Percentiles rank a stretch among this genome's conserved stretches.
Evolutionary conservation across 1,139 yeast species (phyloP).

Genomic region (Blastobotrys aristatus): DNA sequence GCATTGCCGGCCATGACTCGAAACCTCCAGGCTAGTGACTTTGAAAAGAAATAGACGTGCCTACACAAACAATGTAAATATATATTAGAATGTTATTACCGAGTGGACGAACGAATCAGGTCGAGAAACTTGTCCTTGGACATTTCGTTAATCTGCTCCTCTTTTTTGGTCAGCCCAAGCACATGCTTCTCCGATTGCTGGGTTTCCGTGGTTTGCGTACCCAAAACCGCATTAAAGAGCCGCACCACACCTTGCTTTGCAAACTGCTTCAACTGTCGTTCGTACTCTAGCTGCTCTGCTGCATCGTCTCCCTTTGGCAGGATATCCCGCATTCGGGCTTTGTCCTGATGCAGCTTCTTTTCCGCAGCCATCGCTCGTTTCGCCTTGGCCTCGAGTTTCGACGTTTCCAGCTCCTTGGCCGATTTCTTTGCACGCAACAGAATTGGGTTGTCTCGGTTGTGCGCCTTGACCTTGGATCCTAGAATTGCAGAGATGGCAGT

Average conservation of each 20-base stretch:
- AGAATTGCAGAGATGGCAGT: conserved; percentile 79
- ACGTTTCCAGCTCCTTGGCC: conserved; percentile 69
- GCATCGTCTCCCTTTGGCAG: conserved; percentile 55
- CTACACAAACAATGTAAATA: no score
- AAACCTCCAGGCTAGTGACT: conserved; percentile 77
- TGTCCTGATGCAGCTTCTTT: conserved; percentile 61
- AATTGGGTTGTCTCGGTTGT: conserved; percentile 84
- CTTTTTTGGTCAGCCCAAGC: conserved; percentile 39
- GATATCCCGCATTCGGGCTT: conserved; percentile 61
- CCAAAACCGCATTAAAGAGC: conserved; percentile 82
- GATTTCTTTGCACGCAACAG: conserved; percentile 65
- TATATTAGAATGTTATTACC: not conserved
- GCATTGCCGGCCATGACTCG: conserved; percentile 98
- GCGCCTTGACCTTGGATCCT: conserved; percentile 80
- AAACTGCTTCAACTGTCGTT: conserved; percentile 65
- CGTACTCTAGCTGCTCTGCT: conserved; percentile 57
- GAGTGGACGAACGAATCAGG: conserved; percentile 58
- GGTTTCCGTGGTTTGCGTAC: conserved; percentile 57
- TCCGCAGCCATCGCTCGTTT: conserved; percentile 65
- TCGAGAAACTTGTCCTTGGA: conserved; percentile 89
- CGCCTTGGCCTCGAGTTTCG: conserved; percentile 81
- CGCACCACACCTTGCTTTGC: conserved; percentile 95
- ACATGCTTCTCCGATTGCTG: conserved; percentile 27
- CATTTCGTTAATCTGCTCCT: conserved; percentile 65
- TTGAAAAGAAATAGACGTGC: conserved; percentile 38